phyloP scores from a whole-genome alignment of 1,284 basidiomycete genomes.

The Cryptococcus hybrid region DNA sequence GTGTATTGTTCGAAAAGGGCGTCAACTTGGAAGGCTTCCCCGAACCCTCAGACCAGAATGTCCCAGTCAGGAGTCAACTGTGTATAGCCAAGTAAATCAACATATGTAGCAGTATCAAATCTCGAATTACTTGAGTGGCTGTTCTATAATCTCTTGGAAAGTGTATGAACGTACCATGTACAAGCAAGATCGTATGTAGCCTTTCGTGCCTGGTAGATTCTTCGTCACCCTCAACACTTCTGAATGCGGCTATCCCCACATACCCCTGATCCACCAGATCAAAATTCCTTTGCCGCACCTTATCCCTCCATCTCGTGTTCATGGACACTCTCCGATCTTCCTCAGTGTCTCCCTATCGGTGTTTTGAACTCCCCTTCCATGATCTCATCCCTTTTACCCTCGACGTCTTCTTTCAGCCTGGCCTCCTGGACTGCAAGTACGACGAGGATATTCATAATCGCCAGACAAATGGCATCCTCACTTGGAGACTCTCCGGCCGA shows the following conservation, averaged over 20 bases:
- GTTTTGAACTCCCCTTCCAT: background rate
- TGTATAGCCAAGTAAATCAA: conserved; percentile 25
- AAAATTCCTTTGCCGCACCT: background rate
- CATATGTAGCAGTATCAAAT: no score
- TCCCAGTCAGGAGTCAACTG: conserved; percentile 38
- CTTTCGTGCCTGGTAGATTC: no score
- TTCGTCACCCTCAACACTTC: background rate
- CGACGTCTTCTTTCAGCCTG: background rate
- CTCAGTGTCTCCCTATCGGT: background rate
- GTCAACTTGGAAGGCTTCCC: conserved; percentile 43
- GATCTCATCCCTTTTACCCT: background rate
- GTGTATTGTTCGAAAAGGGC: conserved; percentile 51
- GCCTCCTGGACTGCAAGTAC: background rate
- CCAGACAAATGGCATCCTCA: background rate
- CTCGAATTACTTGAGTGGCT: no score
- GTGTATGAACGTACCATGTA: no score
- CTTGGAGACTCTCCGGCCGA: background rate
- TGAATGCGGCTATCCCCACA: background rate
- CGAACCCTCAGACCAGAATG: conserved; percentile 37
- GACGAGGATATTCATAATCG: background rate
- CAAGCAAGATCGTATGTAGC: no score
- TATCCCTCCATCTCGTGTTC: background rate
- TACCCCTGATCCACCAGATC: background rate
- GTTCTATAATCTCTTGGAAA: no score
- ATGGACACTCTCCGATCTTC: background rate